Evolutionary conservation across 805 yeast genomes (phyloP).

Genomic region (Teunomyces pallodes): DNA sequence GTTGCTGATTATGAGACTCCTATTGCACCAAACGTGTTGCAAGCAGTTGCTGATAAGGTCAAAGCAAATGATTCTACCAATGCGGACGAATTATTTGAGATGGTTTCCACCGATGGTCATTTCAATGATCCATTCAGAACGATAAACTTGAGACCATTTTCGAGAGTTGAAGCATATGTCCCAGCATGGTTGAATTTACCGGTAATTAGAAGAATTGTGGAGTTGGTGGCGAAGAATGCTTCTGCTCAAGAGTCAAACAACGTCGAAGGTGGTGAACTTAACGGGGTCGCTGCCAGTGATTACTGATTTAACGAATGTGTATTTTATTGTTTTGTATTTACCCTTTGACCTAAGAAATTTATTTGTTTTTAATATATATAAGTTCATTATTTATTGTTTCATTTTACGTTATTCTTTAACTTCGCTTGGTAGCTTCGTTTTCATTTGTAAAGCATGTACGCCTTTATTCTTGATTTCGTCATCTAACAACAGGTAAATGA

Average conservation of each 20-base stretch:
- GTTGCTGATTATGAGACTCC: conserved; percentile 96
- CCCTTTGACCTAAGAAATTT: not conserved
- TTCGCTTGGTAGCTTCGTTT: conserved; percentile 59
- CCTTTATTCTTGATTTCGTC: conserved; percentile 72
- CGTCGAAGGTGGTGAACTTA: conserved; percentile 10
- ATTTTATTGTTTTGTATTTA: conserved; percentile 2
- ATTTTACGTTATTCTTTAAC: not conserved
- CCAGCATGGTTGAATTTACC: conserved; percentile 95
- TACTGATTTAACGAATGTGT: conserved; percentile 3
- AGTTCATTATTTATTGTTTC: not conserved
- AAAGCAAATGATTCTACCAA: conserved; percentile 54
- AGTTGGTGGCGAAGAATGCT: conserved; percentile 81
- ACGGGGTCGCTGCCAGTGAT: conserved; percentile 2
- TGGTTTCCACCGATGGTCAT: conserved; percentile 67
- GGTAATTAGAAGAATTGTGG: conserved; percentile 81
- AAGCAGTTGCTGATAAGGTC: conserved; percentile 77
- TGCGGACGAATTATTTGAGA: conserved; percentile 64
- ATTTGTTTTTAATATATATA: conserved; percentile 2
- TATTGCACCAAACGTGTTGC: conserved; percentile 74
- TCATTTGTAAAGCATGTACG: conserved; percentile 85
- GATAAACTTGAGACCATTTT: conserved; percentile 72
- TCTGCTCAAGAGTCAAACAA: conserved; percentile 54
- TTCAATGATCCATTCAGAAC: conserved; percentile 82
- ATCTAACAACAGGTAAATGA: conserved; percentile 63
- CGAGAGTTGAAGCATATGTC: conserved; percentile 83